Base-by-base conservation (phyloP, 2,329 filamentous ascomycete species). In the Curvularia lunata region DNA sequence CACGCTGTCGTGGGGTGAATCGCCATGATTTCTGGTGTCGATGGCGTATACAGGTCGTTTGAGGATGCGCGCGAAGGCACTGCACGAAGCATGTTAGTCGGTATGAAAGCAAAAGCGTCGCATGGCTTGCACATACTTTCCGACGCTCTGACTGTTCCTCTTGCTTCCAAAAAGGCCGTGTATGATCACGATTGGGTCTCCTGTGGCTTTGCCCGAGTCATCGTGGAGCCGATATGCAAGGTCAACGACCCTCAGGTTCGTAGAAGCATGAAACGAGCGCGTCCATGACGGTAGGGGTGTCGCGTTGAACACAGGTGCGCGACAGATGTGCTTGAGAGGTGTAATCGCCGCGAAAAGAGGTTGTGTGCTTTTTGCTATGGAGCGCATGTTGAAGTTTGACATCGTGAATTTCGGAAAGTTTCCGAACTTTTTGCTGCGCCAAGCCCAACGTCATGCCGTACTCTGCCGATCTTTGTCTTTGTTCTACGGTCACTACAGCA, bases 161-260 rank as follows among this genome's bases (percentile, higher is more conserved):
- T 96, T 97, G 37, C 91, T 97, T 19, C 94, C 94, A 72, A 98
- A 97, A 10, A 98, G 83, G 1, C 95, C 94, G 75, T 98, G 94
- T 71, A 98, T 86, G 65, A 98, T 90, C 61, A 98, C 79, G 63
- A 98, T 91, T 1, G 93, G 91, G 51, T 81, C 79, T n/a, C 74
- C 74, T n/a, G 66, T 70, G 0, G 72, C 71, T 50, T 72, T 69
- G 21, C 74, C 73, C 1, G 69, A 64, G 56, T 75, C 71, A 58
- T 76, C 71, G 52, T 77, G 73, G 2, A 75, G 69, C 18, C 67
- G 69, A 57, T 71, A 77, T 23, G 72, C 71, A 7, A 77, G 74
- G 52, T 75, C 71, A 32, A 75, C 58, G 1, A 61, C 60, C 16
- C 65, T 61, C 48, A 64, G 50, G 54, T 56, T 67, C 7, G 63